Base-by-base conservation (phyloP, 2,329 filamentous ascomycete genomes). In the Epichloe glyceriae region DNA sequence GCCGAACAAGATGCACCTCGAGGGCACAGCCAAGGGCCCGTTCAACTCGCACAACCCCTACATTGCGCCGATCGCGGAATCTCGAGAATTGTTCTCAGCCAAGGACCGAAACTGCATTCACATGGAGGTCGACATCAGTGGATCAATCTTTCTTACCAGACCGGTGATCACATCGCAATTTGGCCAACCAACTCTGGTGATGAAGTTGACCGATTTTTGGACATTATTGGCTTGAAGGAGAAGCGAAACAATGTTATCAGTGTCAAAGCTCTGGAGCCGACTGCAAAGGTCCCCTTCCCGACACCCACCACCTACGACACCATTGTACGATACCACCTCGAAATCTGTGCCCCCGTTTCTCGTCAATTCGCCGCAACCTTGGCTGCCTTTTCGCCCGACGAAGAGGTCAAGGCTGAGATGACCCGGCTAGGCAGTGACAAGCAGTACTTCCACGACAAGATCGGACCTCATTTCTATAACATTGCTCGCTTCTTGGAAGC, bases 11-110 rank as follows among this genome's bases (percentile, higher is more conserved):
- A 87, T 88, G 74, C 93, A 98, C 64, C 85, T 97, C 53, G 86
- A 95, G 64, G 88, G 87, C 53, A 74, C 72, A 42, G 77, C 85
- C 59, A 93, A 86, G 68, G 90, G 90, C 12, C 93, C 93, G 15
- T 97, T 86, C 79, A 96, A 95, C 64, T 85, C 89, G 48, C 90
- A 97, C 75, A 95, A 95, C 72, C 93, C 93, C 20, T 97, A 87
- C 73, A 93, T 98, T 64, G 91, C 94, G 34, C 90, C 91, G 33
- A 94, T 98, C 60, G 78, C 77, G 62, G 87, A 94, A 65, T 96
- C 93, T n/a, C 76, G 76, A 58, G 93, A 98, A 70, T 67, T 98
- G 12, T 98, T 98, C 73, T 83, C 77, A 47, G 84, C 86, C 68
- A 88, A 89, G 68, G 87, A 89, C 63, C 80, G 94, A 55, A 96